These are phyloP conservation scores for Ambrosia trifida DNA, from an alignment of 129 eudicot genomes.

Conservation along the genomic window DNA sequence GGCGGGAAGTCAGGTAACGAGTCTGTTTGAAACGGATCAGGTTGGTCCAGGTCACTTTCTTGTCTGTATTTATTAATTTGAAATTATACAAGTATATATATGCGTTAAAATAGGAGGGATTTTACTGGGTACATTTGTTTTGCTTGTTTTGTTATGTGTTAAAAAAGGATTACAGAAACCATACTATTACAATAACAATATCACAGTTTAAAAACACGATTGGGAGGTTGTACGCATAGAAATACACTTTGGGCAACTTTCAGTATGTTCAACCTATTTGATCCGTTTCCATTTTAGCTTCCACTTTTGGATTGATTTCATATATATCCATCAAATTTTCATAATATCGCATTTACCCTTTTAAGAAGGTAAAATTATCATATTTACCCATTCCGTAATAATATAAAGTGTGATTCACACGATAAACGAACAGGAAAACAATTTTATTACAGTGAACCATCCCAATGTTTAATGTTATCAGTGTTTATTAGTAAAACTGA, in stretches of 20 bases:
- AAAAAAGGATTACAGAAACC: not conserved
- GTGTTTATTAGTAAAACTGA: not conserved
- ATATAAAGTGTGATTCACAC: not conserved
- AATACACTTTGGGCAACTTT: constrained; percentile 12
- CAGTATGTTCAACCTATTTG: constrained; percentile 9
- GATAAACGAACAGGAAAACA: not conserved
- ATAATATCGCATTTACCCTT: not conserved
- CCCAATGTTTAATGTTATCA: not conserved
- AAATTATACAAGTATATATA: too few species aligned
- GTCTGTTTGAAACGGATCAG: not conserved
- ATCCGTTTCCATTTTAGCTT: not conserved
- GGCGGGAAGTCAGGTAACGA: not conserved
- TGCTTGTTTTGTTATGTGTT: too few species aligned
- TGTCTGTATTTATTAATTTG: not conserved
- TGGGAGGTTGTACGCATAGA: not conserved
- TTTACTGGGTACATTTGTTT: too few species aligned
- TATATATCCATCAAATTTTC: not conserved
- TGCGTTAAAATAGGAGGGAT: too few species aligned
- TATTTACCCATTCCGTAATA: not conserved
- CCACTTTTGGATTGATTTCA: not conserved
- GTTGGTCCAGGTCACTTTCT: not conserved
- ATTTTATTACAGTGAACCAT: not conserved
- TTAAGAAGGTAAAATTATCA: not conserved
- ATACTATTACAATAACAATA: not conserved
- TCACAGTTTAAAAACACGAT: not conserved